These are phyloP conservation scores for Escovopsis weberi DNA, from an alignment of 2,329 filamentous ascomycete species.

Conservation along the genomic window DNA sequence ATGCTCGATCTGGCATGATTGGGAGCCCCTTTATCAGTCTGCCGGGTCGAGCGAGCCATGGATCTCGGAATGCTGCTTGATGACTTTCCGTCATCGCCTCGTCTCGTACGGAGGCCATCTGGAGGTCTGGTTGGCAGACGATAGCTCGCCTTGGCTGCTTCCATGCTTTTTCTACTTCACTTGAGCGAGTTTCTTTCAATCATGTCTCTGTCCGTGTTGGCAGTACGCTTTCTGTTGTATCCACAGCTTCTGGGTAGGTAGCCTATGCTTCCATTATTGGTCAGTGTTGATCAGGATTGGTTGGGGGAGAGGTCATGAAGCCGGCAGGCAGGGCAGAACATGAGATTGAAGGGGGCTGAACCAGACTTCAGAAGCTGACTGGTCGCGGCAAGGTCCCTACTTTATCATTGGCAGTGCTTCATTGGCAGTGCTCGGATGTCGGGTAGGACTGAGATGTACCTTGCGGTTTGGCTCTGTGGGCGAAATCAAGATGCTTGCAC, in stretches of 20 bases:
- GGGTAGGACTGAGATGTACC: too few species aligned
- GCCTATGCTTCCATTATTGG: slow-evolving; percentile 3
- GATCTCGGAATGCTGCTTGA: slow-evolving; percentile 11
- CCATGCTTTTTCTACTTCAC: slow-evolving; percentile 25
- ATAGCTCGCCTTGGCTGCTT: slow-evolving; percentile 25
- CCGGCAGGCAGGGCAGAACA: too few species aligned
- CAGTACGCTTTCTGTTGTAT: neutral
- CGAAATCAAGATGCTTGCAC: neutral
- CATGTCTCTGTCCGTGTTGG: slow-evolving; percentile 8
- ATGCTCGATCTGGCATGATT: slow-evolving; percentile 7
- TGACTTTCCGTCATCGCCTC: slow-evolving; percentile 10
- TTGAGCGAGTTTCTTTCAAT: slow-evolving; percentile 7
- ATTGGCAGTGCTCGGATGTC: too few species aligned
- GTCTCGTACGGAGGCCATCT: slow-evolving; percentile 19
- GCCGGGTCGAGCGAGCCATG: slow-evolving; percentile 10
- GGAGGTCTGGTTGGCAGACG: slow-evolving; percentile 26
- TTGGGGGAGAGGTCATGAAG: neutral
- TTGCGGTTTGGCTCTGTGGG: neutral
- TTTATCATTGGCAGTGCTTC: too few species aligned
- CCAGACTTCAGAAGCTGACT: too few species aligned
- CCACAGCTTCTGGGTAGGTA: too few species aligned
- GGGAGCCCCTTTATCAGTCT: slow-evolving; percentile 9
- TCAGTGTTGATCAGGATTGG: neutral
- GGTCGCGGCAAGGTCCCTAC: too few species aligned
- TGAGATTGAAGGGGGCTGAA: too few species aligned